These are phyloP conservation scores for Phaeosphaeriaceae sp. DNA, from an alignment of 2,329 filamentous ascomycete genomes.

Conservation along the genomic window DNA sequence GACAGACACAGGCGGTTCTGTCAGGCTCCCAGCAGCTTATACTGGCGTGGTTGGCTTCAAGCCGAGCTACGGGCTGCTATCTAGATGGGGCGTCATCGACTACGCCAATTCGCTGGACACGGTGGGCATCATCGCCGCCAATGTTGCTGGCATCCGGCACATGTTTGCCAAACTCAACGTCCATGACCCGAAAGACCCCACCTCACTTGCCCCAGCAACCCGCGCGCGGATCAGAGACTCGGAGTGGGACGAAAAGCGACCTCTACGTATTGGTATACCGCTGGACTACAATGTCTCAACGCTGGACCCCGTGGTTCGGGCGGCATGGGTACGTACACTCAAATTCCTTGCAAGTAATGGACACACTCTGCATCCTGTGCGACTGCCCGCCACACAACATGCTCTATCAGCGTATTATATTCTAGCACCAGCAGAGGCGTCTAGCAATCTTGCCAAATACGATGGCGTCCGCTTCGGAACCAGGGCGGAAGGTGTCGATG, in stretches of 20 bases:
- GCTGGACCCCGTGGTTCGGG: conserved; percentile 72
- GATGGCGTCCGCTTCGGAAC: conserved; percentile 93
- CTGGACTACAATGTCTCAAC: conserved; percentile 88
- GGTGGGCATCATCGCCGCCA: conserved; percentile 74
- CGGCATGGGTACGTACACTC: conserved; percentile 72
- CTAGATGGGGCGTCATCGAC: conserved; percentile 83
- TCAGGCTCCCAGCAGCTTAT: conserved; percentile 87
- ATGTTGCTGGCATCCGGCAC: conserved; percentile 55
- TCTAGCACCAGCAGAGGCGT: conserved; percentile 91
- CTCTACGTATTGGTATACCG: conserved; percentile 63
- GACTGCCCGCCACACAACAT: conserved; percentile 81
- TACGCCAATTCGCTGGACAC: conserved; percentile 95
- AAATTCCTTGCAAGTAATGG: conserved; percentile 67
- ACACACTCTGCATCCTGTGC: conserved; percentile 75
- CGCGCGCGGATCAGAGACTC: conserved; percentile 53
- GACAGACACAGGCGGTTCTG: conserved; percentile 91
- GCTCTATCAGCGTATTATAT: conserved; percentile 95
- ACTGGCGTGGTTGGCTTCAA: conserved; percentile 86
- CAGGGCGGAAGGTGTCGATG: conserved; percentile 61
- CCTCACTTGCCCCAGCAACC: conserved; percentile 66
- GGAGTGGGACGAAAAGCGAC: neutral
- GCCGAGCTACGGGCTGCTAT: conserved; percentile 87
- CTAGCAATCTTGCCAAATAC: conserved; percentile 95
- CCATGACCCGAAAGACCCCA: conserved; percentile 76
- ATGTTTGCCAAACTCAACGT: conserved; percentile 61